Conservation (phyloP, 805 yeast species). For the Saccharomyces paradoxus region DNA sequence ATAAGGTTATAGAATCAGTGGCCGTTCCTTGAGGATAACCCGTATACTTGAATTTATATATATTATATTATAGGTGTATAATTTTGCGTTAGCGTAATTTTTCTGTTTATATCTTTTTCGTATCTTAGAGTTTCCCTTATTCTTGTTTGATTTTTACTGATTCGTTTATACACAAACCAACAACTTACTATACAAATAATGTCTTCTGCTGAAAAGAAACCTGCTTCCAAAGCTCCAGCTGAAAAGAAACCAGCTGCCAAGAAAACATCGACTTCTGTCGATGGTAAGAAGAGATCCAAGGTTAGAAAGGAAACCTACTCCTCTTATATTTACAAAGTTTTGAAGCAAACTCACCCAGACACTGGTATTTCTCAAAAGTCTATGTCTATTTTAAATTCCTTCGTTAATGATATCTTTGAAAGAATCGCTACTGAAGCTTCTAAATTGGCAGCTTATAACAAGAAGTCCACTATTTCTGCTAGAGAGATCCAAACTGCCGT, state of each 20-base stretch:
- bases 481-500: slow-evolving; percentile 99
- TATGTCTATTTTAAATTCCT: slow-evolving; percentile 97
- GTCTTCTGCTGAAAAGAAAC: slow-evolving; percentile 23
- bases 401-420: slow-evolving; percentile 95
- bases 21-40: neutral
- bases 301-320: slow-evolving; percentile 97
- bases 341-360: slow-evolving; percentile 98
- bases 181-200: neutral
- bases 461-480: slow-evolving; percentile 94
- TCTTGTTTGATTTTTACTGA: neutral
- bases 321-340: slow-evolving; percentile 95
- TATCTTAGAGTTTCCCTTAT: neutral
- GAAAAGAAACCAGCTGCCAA: slow-evolving; percentile 48
- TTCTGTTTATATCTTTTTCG: neutral
- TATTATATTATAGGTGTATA: neutral
- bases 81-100: neutral
- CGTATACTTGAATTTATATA: too few species aligned
- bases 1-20: neutral
- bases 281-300: slow-evolving; percentile 88
- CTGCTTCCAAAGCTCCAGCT: slow-evolving; percentile 95
- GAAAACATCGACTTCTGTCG: slow-evolving; percentile 75
- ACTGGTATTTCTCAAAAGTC: slow-evolving; percentile 99
- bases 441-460: slow-evolving; percentile 96
- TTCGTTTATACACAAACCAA: neutral
- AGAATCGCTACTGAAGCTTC: slow-evolving; percentile 98